Evolutionary conservation across 2,329 filamentous ascomycete species (phyloP).

Genomic region (Claviceps purpurea): DNA sequence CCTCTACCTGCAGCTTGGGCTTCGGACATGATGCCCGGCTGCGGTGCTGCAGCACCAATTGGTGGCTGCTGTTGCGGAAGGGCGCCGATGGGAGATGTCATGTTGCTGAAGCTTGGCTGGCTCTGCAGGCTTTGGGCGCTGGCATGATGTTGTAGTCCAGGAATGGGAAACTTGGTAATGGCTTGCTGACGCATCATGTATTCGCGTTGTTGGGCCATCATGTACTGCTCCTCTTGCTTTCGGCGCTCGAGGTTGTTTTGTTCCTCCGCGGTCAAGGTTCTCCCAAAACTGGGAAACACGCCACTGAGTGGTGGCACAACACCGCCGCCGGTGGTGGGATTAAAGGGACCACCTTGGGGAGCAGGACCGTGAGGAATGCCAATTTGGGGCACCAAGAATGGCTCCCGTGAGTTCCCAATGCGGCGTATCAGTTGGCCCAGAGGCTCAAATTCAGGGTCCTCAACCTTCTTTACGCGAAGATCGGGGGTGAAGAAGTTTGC

Average conservation of each 20-base stretch:
- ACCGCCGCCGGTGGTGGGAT: constrained; percentile 37
- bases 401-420: constrained; percentile 94
- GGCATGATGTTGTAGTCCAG: constrained; percentile 71
- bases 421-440: constrained; percentile 86
- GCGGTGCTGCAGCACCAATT: constrained; percentile 15
- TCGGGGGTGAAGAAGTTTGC: constrained; percentile 95
- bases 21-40: constrained; percentile 57
- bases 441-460: constrained; percentile 89
- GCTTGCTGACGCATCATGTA: constrained; percentile 77
- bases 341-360: constrained; percentile 34
- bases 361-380: constrained; percentile 82
- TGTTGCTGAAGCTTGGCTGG: constrained; percentile 91
- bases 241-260: constrained; percentile 92
- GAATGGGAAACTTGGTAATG: constrained; percentile 59
- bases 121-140: constrained; percentile 94
- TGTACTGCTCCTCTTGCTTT: constrained; percentile 95
- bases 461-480: constrained; percentile 84
- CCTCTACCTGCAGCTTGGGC: constrained; percentile 21
- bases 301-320: constrained; percentile 82
- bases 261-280: constrained; percentile 91
- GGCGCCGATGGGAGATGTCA: constrained; percentile 68
- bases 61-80: constrained; percentile 32
- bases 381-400: constrained; percentile 94
- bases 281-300: constrained; percentile 91
- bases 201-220: constrained; percentile 93